A percentile compares a stretch with the other conserved stretches of the same genome.
These are phyloP conservation scores for Neospermospora avenae DNA, from an alignment of 2,329 filamentous ascomycete species.

Conservation along the genomic window DNA sequence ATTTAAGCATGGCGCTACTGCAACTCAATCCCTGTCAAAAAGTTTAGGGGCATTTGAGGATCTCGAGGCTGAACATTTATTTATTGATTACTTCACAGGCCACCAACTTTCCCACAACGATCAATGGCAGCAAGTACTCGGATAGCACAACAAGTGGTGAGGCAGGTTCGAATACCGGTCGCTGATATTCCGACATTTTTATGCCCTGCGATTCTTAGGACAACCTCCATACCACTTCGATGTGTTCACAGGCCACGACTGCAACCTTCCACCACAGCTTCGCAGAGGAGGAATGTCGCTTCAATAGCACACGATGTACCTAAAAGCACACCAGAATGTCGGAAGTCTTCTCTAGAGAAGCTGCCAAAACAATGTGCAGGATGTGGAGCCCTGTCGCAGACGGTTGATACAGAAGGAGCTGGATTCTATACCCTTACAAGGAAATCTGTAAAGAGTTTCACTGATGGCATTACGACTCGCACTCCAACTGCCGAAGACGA, in stretches of 20 bases:
- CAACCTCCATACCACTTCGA: conserved; percentile 2
- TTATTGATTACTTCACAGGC: background rate
- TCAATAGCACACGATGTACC: background rate
- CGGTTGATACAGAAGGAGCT: conserved; percentile 45
- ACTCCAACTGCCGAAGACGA: conserved; percentile 40
- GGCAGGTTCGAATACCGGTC: conserved; percentile 17
- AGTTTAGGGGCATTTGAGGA: conserved; percentile 12
- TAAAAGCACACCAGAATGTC: background rate
- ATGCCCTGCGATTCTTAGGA: conserved; percentile 41
- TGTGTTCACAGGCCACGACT: background rate
- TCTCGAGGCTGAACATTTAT: background rate
- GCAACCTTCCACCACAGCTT: conserved; percentile 9
- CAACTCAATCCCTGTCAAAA: conserved; percentile 24
- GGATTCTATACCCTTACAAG: conserved; percentile 55
- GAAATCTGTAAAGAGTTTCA: conserved; percentile 49
- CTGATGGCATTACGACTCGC: conserved; percentile 31
- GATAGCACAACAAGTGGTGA: conserved; percentile 19
- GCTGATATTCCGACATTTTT: conserved; percentile 46
- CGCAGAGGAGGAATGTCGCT: conserved; percentile 13
- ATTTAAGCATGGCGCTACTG: conserved; percentile 30
- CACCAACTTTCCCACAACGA: background rate
- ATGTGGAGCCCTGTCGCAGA: conserved; percentile 64
- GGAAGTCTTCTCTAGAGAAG: conserved; percentile 4
- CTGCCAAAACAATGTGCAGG: conserved; percentile 60
- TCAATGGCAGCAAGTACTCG: conserved; percentile 21